Conservation (phyloP, 2,329 filamentous ascomycete species). For the Fusarium anthophilum region DNA sequence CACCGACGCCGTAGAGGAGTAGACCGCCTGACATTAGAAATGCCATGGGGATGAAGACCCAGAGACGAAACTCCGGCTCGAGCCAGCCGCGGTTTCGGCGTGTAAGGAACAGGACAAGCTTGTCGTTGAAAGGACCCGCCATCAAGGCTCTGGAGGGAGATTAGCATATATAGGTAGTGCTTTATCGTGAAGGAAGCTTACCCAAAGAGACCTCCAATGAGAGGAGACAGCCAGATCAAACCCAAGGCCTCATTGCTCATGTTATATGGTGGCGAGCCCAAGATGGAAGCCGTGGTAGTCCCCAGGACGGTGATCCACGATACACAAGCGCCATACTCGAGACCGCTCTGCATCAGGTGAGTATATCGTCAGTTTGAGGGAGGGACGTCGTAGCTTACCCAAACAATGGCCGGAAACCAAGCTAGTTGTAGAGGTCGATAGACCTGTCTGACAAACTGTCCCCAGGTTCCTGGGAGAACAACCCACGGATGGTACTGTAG, state of each 20-base stretch:
- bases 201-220: not conserved
- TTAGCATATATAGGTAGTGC: not conserved
- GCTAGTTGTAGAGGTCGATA: not conserved
- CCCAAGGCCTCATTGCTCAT: not conserved
- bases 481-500: not conserved
- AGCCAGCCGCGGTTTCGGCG: not conserved
- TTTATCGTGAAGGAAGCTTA: fast-evolving
- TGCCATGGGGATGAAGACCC: not conserved
- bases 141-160: not conserved
- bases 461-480: not conserved
- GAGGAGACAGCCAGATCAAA: not conserved
- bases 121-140: not conserved
- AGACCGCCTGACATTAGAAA: not conserved
- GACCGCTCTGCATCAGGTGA: not conserved
- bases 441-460: not conserved
- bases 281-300: not conserved
- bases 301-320: not conserved
- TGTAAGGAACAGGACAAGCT: not conserved
- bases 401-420: not conserved
- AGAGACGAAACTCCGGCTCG: not conserved
- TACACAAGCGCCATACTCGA: not conserved
- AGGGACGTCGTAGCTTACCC: not conserved
- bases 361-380: not conserved
- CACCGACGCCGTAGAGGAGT: not conserved
- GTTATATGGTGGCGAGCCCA: not conserved